Conservation (phyloP, 1,284 basidiomycete species). For the Lentinula novae-zelandiae region DNA sequence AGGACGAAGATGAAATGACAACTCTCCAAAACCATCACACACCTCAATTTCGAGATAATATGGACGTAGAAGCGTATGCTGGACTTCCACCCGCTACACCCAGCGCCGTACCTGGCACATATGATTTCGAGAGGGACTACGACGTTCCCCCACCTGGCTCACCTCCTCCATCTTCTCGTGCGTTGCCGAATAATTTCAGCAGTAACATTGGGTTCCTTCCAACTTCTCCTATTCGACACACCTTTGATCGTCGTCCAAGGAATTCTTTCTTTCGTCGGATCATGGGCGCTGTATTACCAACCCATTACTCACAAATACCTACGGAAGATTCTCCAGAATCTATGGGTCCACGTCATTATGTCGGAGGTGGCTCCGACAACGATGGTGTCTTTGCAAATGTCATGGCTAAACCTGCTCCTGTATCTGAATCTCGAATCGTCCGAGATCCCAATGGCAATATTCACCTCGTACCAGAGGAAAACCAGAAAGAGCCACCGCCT, state of each 20-base stretch:
- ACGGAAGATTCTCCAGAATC: slow-evolving; percentile 30
- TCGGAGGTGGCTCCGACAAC: slow-evolving; percentile 83
- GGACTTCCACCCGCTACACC: background rate
- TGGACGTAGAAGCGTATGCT: background rate
- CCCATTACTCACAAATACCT: slow-evolving; percentile 65
- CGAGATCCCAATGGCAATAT: slow-evolving; percentile 42
- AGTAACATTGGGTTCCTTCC: slow-evolving; percentile 81
- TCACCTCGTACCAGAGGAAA: slow-evolving; percentile 72
- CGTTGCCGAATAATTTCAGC: slow-evolving; percentile 66
- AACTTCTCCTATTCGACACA: slow-evolving; percentile 37
- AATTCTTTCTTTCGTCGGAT: slow-evolving; percentile 58
- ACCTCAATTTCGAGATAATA: background rate
- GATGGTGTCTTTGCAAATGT: slow-evolving; percentile 98
- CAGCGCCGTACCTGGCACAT: slow-evolving; percentile 37
- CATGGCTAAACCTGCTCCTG: slow-evolving; percentile 77
- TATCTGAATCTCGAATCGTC: slow-evolving; percentile 41
- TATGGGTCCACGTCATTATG: slow-evolving; percentile 18
- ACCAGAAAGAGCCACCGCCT: slow-evolving; percentile 83
- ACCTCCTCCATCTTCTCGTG: slow-evolving; percentile 64
- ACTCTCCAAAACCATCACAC: slow-evolving; percentile 28
- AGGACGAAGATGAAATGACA: slow-evolving; percentile 47
- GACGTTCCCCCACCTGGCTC: slow-evolving; percentile 77
- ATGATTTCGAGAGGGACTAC: slow-evolving; percentile 84
- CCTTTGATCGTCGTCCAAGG: slow-evolving; percentile 28
- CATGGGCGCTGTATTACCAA: slow-evolving; percentile 69